phyloP scores from a whole-genome alignment of 2,329 filamentous ascomycete genomes.

The Fusarium sp. region DNA sequence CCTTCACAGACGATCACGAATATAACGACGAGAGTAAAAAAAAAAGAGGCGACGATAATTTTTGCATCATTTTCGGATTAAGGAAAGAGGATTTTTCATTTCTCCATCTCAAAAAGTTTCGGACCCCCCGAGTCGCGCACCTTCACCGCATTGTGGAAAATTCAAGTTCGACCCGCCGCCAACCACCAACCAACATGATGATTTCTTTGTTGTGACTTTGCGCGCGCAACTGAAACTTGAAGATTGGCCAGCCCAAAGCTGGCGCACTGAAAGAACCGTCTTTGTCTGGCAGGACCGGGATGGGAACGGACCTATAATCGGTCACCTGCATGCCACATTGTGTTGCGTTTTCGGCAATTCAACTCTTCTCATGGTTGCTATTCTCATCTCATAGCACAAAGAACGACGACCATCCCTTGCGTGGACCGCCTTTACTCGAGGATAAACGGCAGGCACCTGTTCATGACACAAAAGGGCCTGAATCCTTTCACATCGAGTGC shows the following conservation, averaged over 20 bases:
- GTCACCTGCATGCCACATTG: slow-evolving; percentile 8
- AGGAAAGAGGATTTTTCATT: background rate
- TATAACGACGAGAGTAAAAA: slow-evolving; percentile 32
- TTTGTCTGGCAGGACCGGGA: slow-evolving; percentile 18
- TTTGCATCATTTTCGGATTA: slow-evolving; percentile 5
- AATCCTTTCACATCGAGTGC: slow-evolving; percentile 10
- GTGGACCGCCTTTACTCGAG: slow-evolving; percentile 5
- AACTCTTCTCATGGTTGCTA: slow-evolving; percentile 31
- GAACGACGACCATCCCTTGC: slow-evolving; percentile 8
- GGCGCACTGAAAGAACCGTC: slow-evolving; percentile 11
- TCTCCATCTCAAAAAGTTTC: background rate
- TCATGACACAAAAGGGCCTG: slow-evolving; percentile 36
- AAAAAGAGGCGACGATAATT: slow-evolving; percentile 5
- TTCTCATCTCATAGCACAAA: slow-evolving; percentile 39
- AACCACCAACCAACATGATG: slow-evolving; percentile 43
- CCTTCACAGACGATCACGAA: slow-evolving; percentile 40
- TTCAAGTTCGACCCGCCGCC: slow-evolving; percentile 21
- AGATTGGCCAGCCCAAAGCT: slow-evolving; percentile 35
- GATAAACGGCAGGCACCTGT: slow-evolving; percentile 19
- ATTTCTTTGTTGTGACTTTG: slow-evolving; percentile 41
- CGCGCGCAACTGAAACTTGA: slow-evolving; percentile 25
- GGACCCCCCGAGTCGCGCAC: background rate
- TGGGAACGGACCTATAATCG: slow-evolving; percentile 15
- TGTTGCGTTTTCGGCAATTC: slow-evolving; percentile 12
- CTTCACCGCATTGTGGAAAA: background rate